A percentile compares a stretch with the other conserved stretches of the same genome.
Conservation (phyloP, 768 basidiomycete species). For the Boletus sp. region DNA sequence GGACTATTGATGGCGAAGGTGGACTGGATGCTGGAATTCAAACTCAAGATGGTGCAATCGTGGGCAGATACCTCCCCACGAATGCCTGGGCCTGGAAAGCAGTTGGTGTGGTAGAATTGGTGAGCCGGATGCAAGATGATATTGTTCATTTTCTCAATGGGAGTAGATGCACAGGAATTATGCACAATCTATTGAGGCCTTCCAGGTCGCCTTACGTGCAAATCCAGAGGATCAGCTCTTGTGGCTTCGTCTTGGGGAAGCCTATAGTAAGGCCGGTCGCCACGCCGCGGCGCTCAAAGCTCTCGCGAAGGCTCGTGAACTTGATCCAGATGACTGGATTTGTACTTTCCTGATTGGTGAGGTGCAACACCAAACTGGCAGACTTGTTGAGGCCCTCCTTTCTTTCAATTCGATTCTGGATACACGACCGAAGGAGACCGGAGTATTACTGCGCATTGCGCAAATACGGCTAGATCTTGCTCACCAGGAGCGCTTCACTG, state of each 20-base stretch:
- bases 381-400: slow-evolving; percentile 70
- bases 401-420: slow-evolving; percentile 57
- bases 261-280: slow-evolving; percentile 84
- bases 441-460: slow-evolving; percentile 66
- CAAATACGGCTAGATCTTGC: slow-evolving; percentile 74
- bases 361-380: slow-evolving; percentile 73
- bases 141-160: background rate
- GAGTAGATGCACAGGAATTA: slow-evolving; percentile 66
- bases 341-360: slow-evolving; percentile 81
- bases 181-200: slow-evolving; percentile 70
- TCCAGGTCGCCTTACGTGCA: slow-evolving; percentile 82
- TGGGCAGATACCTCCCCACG: slow-evolving; percentile 57
- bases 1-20: slow-evolving; percentile 93
- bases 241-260: slow-evolving; percentile 93
- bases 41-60: slow-evolving; percentile 38
- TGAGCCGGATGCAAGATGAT: slow-evolving; percentile 37
- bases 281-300: slow-evolving; percentile 89
- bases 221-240: slow-evolving; percentile 70
- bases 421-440: slow-evolving; percentile 61
- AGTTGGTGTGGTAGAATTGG: slow-evolving; percentile 85
- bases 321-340: slow-evolving; percentile 79
- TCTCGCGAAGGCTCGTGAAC: slow-evolving; percentile 66
- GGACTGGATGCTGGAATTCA: slow-evolving; percentile 60
- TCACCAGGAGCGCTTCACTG: slow-evolving; percentile 56
- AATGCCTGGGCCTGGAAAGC: slow-evolving; percentile 99